phyloP scores from a whole-genome alignment of 2,329 filamentous ascomycete genomes.

The Fulvia fulva region DNA sequence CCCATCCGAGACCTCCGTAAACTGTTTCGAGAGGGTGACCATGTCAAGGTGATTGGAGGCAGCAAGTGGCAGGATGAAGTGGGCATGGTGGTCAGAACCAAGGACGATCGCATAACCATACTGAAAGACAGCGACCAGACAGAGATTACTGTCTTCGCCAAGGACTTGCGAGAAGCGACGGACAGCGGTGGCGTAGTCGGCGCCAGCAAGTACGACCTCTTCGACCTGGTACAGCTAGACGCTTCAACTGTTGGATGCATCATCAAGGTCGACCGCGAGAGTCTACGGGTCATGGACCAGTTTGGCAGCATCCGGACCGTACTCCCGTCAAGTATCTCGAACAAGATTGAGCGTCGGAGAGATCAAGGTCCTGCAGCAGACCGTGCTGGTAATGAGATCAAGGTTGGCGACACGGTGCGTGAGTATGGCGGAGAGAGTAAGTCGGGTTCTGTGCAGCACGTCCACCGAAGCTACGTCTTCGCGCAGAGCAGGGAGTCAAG shows the following conservation, averaged over 20 bases:
- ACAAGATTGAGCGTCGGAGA: slow-evolving; percentile 77
- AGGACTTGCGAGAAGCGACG: slow-evolving; percentile 87
- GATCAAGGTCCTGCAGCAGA: slow-evolving; percentile 81
- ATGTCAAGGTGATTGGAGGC: slow-evolving; percentile 97
- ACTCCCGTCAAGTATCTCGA: slow-evolving; percentile 86
- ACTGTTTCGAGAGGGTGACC: slow-evolving; percentile 86
- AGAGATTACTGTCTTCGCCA: slow-evolving; percentile 97
- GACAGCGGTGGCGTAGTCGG: slow-evolving; percentile 83
- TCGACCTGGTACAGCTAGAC: slow-evolving; percentile 92
- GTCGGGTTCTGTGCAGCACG: slow-evolving; percentile 85
- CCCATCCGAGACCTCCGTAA: slow-evolving; percentile 90
- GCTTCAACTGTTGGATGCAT: slow-evolving; percentile 88
- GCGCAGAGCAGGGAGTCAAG: slow-evolving; percentile 77
- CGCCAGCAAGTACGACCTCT: slow-evolving; percentile 84
- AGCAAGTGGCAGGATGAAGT: slow-evolving; percentile 93
- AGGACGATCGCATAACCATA: slow-evolving; percentile 86
- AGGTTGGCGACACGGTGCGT: slow-evolving; percentile 85
- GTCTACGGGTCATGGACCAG: slow-evolving; percentile 84
- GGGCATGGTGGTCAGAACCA: slow-evolving; percentile 92
- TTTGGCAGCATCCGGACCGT: slow-evolving; percentile 77
- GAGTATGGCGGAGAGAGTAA: slow-evolving; percentile 82
- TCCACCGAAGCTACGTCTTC: slow-evolving; percentile 90
- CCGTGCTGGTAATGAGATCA: slow-evolving; percentile 87
- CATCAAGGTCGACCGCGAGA: slow-evolving; percentile 92
- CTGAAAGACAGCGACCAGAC: slow-evolving; percentile 88